Evolutionary conservation across 768 basidiomycete genomes (phyloP), one percentile per base, ranked within the genome.

Genomic region (Daedalea quercina): DNA sequence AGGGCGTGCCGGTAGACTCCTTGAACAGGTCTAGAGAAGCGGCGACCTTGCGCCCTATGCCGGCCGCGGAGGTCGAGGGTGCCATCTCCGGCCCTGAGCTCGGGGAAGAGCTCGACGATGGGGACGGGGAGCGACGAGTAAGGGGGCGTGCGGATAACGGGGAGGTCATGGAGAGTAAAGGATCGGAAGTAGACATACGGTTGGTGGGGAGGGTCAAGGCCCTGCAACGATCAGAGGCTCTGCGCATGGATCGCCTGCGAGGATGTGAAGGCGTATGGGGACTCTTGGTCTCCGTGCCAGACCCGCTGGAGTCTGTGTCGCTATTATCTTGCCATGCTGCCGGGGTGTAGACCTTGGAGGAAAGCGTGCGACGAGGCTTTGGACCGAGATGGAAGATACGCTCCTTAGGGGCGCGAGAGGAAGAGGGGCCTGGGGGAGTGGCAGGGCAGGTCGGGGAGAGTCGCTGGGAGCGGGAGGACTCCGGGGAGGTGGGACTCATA

Each of bases 21-120:
- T 85, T 90, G 75, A 92, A 92, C 11, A 92, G 75, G 59, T 90
- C 84, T 11, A 92, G 74, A 4, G 84, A 82, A 11, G 85, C 88
- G 1, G 90, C 90, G 28, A 92, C 89, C 66, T 92, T 92, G 59
- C 90, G 81, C 26, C 87, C 84, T 45, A 84, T 86, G 19, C 81
- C 82, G 1, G 66, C 52, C n/a, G 62, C 55, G 17, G 59, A 50
- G 23, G 53, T 54, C 12, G 63, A 55, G 9, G 59, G 56, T 2
- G 40, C 47, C n/a, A 56, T 58, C 42, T 51, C 53, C 2, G 56
- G 52, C 12, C 57, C 56, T 8, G 58, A 52, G 17, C 55, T 54
- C 20, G 60, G 56, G 20, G 63, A 57, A 3, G 65, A 63, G 31
- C 60, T 61, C 2, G 63, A 57, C n/a, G 65, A 64, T 11, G 64